phyloP scores from a whole-genome alignment of 2,329 filamentous ascomycete genomes.

The Aspergillus phoenicis region DNA sequence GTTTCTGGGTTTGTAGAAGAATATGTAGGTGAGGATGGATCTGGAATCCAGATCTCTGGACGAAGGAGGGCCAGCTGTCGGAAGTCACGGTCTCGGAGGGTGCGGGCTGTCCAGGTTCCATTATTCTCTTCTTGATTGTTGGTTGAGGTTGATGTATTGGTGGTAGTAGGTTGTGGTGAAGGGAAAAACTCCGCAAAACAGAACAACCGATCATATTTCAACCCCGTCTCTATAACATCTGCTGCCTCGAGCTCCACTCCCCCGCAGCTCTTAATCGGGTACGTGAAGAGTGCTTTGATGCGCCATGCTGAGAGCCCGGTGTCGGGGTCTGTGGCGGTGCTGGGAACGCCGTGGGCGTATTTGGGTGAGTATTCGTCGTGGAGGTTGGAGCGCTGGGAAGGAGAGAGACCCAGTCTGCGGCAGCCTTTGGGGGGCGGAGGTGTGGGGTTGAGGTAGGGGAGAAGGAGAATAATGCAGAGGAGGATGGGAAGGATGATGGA shows the following conservation, averaged over 20 bases:
- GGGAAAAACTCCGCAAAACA: conserved; percentile 66
- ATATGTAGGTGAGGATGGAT: conserved; percentile 49
- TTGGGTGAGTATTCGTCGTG: conserved; percentile 58
- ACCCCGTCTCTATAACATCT: conserved; percentile 67
- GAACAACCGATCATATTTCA: conserved; percentile 81
- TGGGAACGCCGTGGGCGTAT: conserved; percentile 46
- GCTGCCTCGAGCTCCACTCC: conserved; percentile 71
- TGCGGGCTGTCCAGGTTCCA: conserved; percentile 50
- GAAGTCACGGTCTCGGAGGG: conserved; percentile 45
- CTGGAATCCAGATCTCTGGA: conserved; percentile 63
- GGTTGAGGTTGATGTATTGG: not conserved
- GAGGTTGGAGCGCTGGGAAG: conserved; percentile 52
- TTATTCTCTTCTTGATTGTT: conserved; percentile 14
- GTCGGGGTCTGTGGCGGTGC: conserved; percentile 31
- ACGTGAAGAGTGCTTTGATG: conserved; percentile 73
- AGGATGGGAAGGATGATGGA: conserved; percentile 8
- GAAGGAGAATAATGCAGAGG: not conserved
- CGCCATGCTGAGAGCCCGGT: conserved; percentile 44
- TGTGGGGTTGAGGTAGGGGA: conserved; percentile 8
- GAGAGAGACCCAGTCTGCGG: conserved; percentile 52
- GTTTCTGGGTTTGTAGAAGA: conserved; percentile 49
- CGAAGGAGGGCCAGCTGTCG: conserved; percentile 71
- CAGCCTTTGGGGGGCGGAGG: conserved; percentile 49
- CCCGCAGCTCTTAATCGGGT: conserved; percentile 80
- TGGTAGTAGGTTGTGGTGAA: conserved; percentile 36